Conservation (phyloP, 2,329 filamentous ascomycete species). For the Fusarium avenaceum region DNA sequence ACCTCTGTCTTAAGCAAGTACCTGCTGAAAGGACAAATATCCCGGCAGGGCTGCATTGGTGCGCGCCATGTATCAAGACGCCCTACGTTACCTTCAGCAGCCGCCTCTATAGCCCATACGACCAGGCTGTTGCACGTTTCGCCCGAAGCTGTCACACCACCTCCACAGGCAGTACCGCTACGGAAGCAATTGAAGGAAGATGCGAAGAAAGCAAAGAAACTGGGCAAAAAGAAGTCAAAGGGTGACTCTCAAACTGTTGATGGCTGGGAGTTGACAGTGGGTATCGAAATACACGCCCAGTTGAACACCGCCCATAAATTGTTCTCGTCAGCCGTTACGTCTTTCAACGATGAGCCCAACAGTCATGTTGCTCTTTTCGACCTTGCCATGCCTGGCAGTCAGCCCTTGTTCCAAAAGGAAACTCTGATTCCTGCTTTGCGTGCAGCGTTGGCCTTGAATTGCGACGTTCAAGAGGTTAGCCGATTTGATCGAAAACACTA, state of each 20-base stretch:
- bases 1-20: slow-evolving; percentile 63
- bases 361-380: slow-evolving; percentile 92
- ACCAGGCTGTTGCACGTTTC: slow-evolving; percentile 53
- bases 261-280: slow-evolving; percentile 93
- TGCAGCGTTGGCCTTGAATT: slow-evolving; percentile 86
- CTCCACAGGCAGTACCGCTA: slow-evolving; percentile 62
- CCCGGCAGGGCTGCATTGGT: slow-evolving; percentile 58
- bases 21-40: slow-evolving; percentile 62
- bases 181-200: slow-evolving; percentile 81
- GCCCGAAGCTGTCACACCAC: slow-evolving; percentile 40
- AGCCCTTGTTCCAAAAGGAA: slow-evolving; percentile 86
- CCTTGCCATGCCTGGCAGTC: slow-evolving; percentile 87
- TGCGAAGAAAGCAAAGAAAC: slow-evolving; percentile 77
- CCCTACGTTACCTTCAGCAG: slow-evolving; percentile 26
- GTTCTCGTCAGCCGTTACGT: slow-evolving; percentile 80
- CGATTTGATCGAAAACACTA: slow-evolving; percentile 98
- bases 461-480: slow-evolving; percentile 80
- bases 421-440: slow-evolving; percentile 90
- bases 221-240: slow-evolving; percentile 65
- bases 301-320: slow-evolving; percentile 90
- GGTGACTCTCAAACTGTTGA: slow-evolving; percentile 64
- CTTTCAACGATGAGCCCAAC: slow-evolving; percentile 79
- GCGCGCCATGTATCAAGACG: slow-evolving; percentile 33
- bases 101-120: slow-evolving; percentile 18
- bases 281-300: slow-evolving; percentile 97